Evolutionary conservation across 1,139 yeast species (phyloP).

Genomic region (Taphrina flavorubra): DNA sequence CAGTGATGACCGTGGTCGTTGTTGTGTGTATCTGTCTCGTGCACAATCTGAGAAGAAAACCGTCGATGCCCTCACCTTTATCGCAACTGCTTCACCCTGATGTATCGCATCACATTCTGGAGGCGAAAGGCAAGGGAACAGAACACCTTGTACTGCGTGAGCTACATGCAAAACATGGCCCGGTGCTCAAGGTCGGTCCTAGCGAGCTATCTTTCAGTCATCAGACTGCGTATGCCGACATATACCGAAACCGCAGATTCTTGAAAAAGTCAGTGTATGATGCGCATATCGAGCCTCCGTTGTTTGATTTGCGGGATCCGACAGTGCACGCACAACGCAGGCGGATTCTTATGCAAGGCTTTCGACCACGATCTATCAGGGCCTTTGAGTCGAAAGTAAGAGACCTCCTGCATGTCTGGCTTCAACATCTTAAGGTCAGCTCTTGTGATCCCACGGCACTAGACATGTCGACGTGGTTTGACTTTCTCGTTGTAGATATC

Average conservation of each 20-base stretch:
- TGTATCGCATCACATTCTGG: too few relatives aligned
- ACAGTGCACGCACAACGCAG: neutral
- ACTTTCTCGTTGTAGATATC: neutral
- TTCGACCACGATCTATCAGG: neutral
- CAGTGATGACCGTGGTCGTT: neutral
- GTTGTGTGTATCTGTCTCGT: neutral
- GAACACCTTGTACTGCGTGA: neutral
- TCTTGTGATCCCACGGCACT: neutral
- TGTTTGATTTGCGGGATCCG: constrained; percentile 1
- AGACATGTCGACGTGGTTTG: constrained; percentile 6
- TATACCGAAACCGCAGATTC: neutral
- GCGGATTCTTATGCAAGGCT: neutral
- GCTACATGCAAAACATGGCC: neutral
- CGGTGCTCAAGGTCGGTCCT: neutral
- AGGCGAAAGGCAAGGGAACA: neutral
- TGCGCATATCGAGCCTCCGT: neutral
- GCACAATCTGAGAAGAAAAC: neutral
- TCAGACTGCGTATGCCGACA: neutral
- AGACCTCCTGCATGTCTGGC: neutral
- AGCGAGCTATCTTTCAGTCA: neutral
- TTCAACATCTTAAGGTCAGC: neutral
- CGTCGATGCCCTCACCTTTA: neutral
- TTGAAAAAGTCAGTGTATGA: constrained; percentile 15
- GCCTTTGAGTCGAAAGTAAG: neutral
- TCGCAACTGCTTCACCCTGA: too few relatives aligned